These are phyloP conservation scores for Cucurbita moschata DNA, from an alignment of 306 rosid genomes.

Conservation along the genomic window DNA sequence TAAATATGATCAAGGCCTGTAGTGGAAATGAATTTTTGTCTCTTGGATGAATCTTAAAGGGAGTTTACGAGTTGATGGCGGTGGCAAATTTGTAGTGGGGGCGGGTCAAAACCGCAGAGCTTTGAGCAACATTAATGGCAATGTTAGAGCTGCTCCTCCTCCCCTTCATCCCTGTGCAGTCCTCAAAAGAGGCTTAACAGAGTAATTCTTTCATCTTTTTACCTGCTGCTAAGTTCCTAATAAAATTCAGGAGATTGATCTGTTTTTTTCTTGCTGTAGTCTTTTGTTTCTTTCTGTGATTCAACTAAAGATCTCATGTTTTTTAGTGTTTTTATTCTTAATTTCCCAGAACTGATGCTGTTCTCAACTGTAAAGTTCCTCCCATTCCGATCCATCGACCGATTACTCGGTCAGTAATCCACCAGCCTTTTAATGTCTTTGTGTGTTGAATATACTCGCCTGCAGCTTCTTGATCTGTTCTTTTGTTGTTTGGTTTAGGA, in stretches of 20 bases:
- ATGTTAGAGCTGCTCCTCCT: slow-evolving; percentile 15
- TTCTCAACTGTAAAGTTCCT: slow-evolving; percentile 8
- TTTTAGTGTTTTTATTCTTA: not conserved
- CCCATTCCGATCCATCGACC: slow-evolving; percentile 20
- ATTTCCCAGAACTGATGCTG: slow-evolving; percentile 13
- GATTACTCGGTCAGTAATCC: slow-evolving; percentile 15
- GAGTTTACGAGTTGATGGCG: slow-evolving; percentile 9
- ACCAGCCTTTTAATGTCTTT: not conserved
- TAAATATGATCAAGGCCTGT: not conserved
- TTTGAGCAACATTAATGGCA: slow-evolving; percentile 20
- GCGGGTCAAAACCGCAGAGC: slow-evolving; percentile 28
- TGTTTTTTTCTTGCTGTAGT: not conserved
- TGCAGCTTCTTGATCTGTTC: not conserved
- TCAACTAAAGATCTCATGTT: not conserved
- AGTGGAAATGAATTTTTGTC: not conserved
- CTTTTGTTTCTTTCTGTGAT: not conserved
- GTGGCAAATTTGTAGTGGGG: slow-evolving; percentile 16
- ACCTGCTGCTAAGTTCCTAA: not conserved
- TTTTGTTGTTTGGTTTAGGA: slow-evolving; percentile 23
- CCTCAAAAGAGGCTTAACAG: slow-evolving; percentile 21
- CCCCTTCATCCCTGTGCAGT: slow-evolving; percentile 19
- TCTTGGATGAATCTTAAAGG: slow-evolving; percentile 5
- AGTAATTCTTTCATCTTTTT: slow-evolving; percentile 15
- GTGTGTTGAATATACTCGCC: not conserved
- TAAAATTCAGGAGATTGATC: not conserved